Percentiles rank a stretch among this genome's conserved stretches.
Conservation (phyloP, 345 rosid genomes). For the Leavenworthia alabamica region DNA sequence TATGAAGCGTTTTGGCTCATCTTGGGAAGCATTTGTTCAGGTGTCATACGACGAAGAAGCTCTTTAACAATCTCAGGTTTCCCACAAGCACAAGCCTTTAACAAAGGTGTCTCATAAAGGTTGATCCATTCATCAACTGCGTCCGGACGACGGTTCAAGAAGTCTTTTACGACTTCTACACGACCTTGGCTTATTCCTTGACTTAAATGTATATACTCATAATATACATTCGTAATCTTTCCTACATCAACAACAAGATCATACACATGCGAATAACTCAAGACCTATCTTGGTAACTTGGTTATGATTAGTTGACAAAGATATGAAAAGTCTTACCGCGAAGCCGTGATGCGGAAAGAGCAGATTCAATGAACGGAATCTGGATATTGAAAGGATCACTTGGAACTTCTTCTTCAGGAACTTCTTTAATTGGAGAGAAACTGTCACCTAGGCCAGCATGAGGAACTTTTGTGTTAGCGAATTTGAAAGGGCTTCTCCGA, state of each 20-base stretch:
- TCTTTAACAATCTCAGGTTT: slow-evolving; percentile 29
- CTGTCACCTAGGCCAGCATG: slow-evolving; percentile 13
- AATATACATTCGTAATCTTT: slow-evolving; percentile 16
- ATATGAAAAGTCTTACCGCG: not conserved
- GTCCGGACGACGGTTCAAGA: slow-evolving; percentile 23
- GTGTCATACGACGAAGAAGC: slow-evolving; percentile 30
- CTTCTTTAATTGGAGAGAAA: slow-evolving; percentile 16
- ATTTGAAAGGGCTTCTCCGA: slow-evolving; percentile 28
- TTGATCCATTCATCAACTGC: slow-evolving; percentile 28
- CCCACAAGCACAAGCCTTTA: slow-evolving; percentile 33
- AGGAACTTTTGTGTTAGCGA: slow-evolving; percentile 22
- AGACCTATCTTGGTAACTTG: not conserved
- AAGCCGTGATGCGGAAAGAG: slow-evolving; percentile 19
- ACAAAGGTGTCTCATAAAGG: slow-evolving; percentile 27
- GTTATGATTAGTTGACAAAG: not conserved
- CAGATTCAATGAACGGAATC: slow-evolving; percentile 11
- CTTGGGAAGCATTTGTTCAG: slow-evolving; percentile 31
- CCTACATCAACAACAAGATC: slow-evolving; percentile 1
- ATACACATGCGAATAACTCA: not conserved
- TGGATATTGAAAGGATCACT: slow-evolving; percentile 2
- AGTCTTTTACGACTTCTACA: slow-evolving; percentile 18
- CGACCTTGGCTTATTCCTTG: slow-evolving; percentile 28
- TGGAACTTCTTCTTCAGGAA: slow-evolving; percentile 2
- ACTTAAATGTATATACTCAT: slow-evolving; percentile 16
- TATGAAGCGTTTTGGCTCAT: slow-evolving; percentile 22